Base-by-base conservation (phyloP, 495 filamentous ascomycete species). In the Symbiotaphrina buchneri region DNA sequence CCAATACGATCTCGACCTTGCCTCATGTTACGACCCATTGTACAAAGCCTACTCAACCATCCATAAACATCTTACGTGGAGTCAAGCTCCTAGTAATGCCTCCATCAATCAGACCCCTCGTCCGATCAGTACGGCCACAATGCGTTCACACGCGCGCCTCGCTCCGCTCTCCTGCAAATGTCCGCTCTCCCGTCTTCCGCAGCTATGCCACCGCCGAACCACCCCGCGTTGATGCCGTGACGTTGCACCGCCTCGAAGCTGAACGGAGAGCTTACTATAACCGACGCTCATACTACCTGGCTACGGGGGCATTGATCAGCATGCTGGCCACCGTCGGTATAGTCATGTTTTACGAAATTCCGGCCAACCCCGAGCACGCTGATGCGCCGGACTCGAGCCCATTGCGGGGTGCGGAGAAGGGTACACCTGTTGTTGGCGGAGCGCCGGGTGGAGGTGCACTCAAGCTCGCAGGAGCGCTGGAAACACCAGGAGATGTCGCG, bases 191-290 rank as follows among this genome's bases (percentile, higher is more conserved):
- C n/a, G n/a, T n/a, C n/a, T n/a, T n/a, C n/a, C n/a, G n/a, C n/a
- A n/a, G n/a, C n/a, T n/a, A n/a, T n/a, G n/a, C n/a, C n/a, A n/a
- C n/a, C n/a, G n/a, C n/a, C n/a, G n/a, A n/a, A n/a, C n/a, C n/a
- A n/a, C n/a, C n/a, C n/a, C n/a, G n/a, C n/a, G n/a, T 37, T 4
- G 35, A 38, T 20, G 6, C 35, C n/a, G 18, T 38, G 11, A 19
- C 28, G 14, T 26, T 28, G 13, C 35, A 36, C n/a, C 33, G 29
- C 5, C 35, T 37, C 14, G 35, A 38, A 11, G 31, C 18, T 6
- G 14, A 23, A 33, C 33, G 10, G 13, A 18, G 21, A n/a, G 35
- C 35, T 10, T 27, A 38, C 30, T 38, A 33, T 13, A 13, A 11
- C 11, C 35, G 35, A 6, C 35, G 35, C 10, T 6, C 21, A 18